These are phyloP conservation scores for Coemansia guatemalensis DNA, from an alignment of 192 early-diverging fungal species.

Conservation along the genomic window DNA sequence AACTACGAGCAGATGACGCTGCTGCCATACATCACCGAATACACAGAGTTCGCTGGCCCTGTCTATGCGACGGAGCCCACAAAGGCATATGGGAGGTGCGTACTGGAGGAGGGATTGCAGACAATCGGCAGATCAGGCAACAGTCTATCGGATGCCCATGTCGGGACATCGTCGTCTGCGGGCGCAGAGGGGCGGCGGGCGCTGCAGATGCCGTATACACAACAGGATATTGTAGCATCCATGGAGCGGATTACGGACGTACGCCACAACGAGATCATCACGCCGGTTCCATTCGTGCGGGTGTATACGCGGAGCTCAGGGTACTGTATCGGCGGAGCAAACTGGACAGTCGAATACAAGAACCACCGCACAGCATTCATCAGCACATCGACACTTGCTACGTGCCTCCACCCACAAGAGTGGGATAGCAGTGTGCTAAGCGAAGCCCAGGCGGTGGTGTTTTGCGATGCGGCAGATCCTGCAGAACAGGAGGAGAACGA, in stretches of 20 bases:
- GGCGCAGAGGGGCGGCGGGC: slow-evolving; percentile 1
- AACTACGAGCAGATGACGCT: slow-evolving; percentile 74
- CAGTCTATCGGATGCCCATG: neutral
- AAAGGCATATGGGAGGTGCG: slow-evolving; percentile 66
- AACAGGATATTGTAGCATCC: slow-evolving; percentile 41
- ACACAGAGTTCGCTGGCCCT: slow-evolving; percentile 71
- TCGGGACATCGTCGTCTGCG: slow-evolving; percentile 6
- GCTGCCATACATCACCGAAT: slow-evolving; percentile 82
- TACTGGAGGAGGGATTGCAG: slow-evolving; percentile 36
- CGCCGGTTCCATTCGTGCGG: slow-evolving; percentile 50
- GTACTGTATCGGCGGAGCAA: slow-evolving; percentile 69
- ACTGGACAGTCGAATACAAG: slow-evolving; percentile 71
- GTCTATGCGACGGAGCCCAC: slow-evolving; percentile 82
- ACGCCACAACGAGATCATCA: slow-evolving; percentile 50
- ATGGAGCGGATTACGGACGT: slow-evolving; percentile 54
- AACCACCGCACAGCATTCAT: slow-evolving; percentile 51
- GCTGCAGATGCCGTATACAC: slow-evolving; percentile 28
- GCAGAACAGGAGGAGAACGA: slow-evolving; percentile 18
- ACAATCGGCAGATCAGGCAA: neutral
- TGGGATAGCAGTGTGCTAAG: slow-evolving; percentile 42
- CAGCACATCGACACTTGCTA: slow-evolving; percentile 43
- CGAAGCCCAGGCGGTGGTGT: slow-evolving; percentile 47
- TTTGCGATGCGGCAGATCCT: slow-evolving; percentile 46
- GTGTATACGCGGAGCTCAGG: slow-evolving; percentile 71
- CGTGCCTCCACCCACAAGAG: slow-evolving; percentile 52